Evolutionary conservation across 2,329 filamentous ascomycete species (phyloP).

Genomic region (Verticillium isaacii): DNA sequence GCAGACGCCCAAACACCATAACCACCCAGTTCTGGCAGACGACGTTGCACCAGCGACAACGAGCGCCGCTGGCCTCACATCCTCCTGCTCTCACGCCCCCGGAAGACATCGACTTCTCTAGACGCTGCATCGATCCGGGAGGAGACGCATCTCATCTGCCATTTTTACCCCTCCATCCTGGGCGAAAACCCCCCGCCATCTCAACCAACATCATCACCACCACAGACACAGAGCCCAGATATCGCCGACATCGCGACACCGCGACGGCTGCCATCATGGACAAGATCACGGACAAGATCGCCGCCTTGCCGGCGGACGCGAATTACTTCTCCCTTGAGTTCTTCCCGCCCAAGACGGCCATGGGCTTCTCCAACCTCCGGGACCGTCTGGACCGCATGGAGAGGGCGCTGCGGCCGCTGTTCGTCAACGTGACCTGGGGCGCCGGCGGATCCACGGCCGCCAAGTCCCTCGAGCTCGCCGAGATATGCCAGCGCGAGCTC

Average conservation of each 20-base stretch:
- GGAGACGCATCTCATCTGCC: background rate
- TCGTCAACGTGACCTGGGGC: slow-evolving; percentile 97
- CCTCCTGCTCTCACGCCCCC: background rate
- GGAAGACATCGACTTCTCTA: background rate
- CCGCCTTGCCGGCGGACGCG: slow-evolving; percentile 74
- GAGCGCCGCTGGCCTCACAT: background rate
- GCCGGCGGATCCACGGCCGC: slow-evolving; percentile 87
- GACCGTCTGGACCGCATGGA: slow-evolving; percentile 94
- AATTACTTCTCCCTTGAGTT: slow-evolving; percentile 97
- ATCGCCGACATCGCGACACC: background rate
- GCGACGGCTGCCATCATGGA: slow-evolving; percentile 51
- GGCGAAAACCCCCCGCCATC: background rate
- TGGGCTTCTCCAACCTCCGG: slow-evolving; percentile 92
- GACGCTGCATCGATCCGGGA: background rate
- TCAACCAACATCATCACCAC: background rate
- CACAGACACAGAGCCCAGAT: background rate
- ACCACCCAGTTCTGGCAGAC: background rate
- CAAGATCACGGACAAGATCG: slow-evolving; percentile 93
- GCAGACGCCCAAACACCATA: background rate
- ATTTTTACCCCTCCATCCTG: background rate
- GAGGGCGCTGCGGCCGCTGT: slow-evolving; percentile 81
- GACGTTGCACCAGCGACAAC: background rate
- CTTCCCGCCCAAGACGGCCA: slow-evolving; percentile 95
- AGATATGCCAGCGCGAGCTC: slow-evolving; percentile 89
- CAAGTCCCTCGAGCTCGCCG: slow-evolving; percentile 90